Evolutionary conservation across 352 stramenopile species (phyloP).

Genomic region (Chloridella minuta): DNA sequence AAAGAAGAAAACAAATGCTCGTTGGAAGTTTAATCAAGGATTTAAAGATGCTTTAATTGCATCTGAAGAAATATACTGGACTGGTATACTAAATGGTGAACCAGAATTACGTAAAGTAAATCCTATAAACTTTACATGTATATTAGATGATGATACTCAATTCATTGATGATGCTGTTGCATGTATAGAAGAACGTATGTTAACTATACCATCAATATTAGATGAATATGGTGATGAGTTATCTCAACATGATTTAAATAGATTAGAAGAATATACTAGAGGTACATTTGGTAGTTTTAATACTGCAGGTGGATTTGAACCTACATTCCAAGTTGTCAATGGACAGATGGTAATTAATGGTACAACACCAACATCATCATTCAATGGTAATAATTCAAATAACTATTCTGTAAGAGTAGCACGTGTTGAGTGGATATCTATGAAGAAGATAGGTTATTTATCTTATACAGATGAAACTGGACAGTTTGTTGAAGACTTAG

Average conservation of each 20-base stretch:
- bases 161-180: constrained; percentile 9
- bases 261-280: not conserved
- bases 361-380: not conserved
- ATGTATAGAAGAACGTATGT: not conserved
- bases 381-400: constrained; percentile 9
- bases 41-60: not conserved
- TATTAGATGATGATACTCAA: not conserved
- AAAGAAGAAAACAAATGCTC: not conserved
- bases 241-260: not conserved
- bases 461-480: not conserved
- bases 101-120: not conserved
- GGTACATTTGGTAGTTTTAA: not conserved
- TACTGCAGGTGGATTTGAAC: not conserved
- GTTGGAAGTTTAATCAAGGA: constrained; percentile 8
- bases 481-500: not conserved
- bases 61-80: constrained; percentile 6
- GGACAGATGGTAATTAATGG: not conserved
- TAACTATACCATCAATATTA: constrained; percentile 11
- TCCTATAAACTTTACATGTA: constrained; percentile 12
- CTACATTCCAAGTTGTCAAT: too few species aligned
- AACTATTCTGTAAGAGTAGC: not conserved
- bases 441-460: constrained; percentile 5
- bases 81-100: not conserved
- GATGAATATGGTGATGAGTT: not conserved
- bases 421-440: not conserved